Evolutionary conservation across 1,284 basidiomycete species (phyloP).

Genomic region (Sphagnurus paluster): DNA sequence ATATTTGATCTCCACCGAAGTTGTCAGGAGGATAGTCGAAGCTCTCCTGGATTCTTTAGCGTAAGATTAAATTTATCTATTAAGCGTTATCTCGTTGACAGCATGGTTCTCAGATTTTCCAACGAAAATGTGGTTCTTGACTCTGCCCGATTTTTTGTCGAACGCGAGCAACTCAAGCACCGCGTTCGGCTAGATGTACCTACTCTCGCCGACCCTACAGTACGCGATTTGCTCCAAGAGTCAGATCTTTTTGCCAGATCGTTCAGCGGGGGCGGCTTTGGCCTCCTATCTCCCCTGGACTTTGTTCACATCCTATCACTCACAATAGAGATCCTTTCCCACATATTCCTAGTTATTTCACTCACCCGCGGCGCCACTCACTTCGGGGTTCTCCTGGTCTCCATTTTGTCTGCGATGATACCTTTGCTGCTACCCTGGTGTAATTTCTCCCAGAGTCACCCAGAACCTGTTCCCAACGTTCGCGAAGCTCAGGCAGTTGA

Average conservation of each 20-base stretch:
- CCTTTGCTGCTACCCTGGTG: constrained; percentile 56
- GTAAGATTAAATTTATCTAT: constrained; percentile 45
- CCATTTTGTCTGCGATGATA: constrained; percentile 54
- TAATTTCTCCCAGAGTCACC: constrained; percentile 36
- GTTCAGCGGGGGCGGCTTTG: constrained; percentile 69
- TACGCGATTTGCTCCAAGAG: constrained; percentile 78
- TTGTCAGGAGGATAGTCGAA: constrained; percentile 63
- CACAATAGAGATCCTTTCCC: constrained; percentile 67
- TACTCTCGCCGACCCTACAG: constrained; percentile 66
- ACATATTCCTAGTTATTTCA: constrained; percentile 66
- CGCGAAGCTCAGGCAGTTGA: constrained; percentile 62
- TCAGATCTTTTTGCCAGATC: constrained; percentile 79
- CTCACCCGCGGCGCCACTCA: constrained; percentile 60
- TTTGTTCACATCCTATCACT: constrained; percentile 72
- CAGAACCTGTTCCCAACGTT: constrained; percentile 46
- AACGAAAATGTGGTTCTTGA: constrained; percentile 72
- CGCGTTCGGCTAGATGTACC: constrained; percentile 77
- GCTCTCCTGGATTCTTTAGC: constrained; percentile 67
- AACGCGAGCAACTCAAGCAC: constrained; percentile 74
- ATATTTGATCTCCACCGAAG: constrained; percentile 57
- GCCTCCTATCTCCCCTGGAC: constrained; percentile 74
- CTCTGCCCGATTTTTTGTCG: constrained; percentile 69
- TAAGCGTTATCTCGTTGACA: constrained; percentile 18
- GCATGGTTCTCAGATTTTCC: constrained; percentile 42
- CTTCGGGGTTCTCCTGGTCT: constrained; percentile 56